These are phyloP conservation scores for Lentinula guzmanii DNA, from an alignment of 768 basidiomycete genomes.

Conservation along the genomic window DNA sequence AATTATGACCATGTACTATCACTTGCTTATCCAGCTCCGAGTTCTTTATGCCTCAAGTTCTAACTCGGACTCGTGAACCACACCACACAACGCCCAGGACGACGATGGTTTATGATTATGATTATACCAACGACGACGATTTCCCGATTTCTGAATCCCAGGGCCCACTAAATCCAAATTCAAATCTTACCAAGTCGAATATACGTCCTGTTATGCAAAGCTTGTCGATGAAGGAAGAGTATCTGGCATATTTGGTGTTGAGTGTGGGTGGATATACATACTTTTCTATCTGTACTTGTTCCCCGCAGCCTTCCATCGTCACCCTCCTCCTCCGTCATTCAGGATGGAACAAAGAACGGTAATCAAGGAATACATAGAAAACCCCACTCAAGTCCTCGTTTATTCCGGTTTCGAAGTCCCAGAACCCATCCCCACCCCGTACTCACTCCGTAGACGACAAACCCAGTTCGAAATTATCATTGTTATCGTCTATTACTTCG, in stretches of 20 bases:
- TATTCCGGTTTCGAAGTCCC: constrained; percentile 56
- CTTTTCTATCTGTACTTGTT: not conserved
- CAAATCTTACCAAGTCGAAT: constrained; percentile 85
- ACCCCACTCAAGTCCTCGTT: constrained; percentile 64
- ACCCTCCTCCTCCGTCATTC: constrained; percentile 75
- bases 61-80: too few species aligned
- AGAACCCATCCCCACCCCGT: constrained; percentile 25
- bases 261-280: constrained; percentile 48
- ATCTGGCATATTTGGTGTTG: constrained; percentile 79
- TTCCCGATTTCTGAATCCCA: constrained; percentile 35
- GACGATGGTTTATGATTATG: too few species aligned
- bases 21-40: too few species aligned
- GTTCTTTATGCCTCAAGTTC: too few species aligned
- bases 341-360: constrained; percentile 96
- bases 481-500: constrained; percentile 15
- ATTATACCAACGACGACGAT: constrained; percentile 32
- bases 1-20: too few species aligned
- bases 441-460: constrained; percentile 11
- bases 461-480: constrained; percentile 26
- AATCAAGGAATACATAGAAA: constrained; percentile 97
- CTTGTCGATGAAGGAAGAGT: constrained; percentile 73
- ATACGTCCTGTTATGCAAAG: constrained; percentile 63
- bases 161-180: constrained; percentile 40
- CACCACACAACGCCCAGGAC: too few species aligned
- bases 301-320: constrained; percentile 56